phyloP scores from a whole-genome alignment of 1,284 basidiomycete species.

The Mycena citricolor region DNA sequence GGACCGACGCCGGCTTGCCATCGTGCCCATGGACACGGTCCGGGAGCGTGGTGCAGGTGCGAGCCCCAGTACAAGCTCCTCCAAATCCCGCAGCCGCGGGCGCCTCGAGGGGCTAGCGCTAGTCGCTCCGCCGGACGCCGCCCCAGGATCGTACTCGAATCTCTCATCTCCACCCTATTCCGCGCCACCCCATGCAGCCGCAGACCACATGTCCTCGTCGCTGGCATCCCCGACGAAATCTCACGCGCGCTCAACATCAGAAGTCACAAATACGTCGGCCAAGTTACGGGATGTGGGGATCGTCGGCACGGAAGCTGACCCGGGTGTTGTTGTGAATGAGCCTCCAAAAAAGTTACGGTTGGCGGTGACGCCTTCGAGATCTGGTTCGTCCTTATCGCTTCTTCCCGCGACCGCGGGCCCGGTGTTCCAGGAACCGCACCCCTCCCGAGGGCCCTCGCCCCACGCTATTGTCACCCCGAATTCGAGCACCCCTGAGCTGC shows the following conservation, averaged over 20 bases:
- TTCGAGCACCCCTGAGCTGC: slow-evolving; percentile 2
- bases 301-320: slow-evolving; percentile 42
- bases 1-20: slow-evolving; percentile 64
- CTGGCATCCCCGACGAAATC: slow-evolving; percentile 24
- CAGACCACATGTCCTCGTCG: slow-evolving; percentile 19
- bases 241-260: slow-evolving; percentile 50
- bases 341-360: slow-evolving; percentile 25
- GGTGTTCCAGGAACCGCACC: slow-evolving; percentile 31
- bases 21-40: slow-evolving; percentile 55
- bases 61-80: not conserved
- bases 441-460: slow-evolving; percentile 19
- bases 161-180: slow-evolving; percentile 53
- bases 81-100: slow-evolving; percentile 30
- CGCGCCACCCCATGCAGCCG: slow-evolving; percentile 42
- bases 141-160: slow-evolving; percentile 50
- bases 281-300: slow-evolving; percentile 53
- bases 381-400: slow-evolving; percentile 18
- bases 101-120: slow-evolving; percentile 57
- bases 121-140: slow-evolving; percentile 66
- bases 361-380: slow-evolving; percentile 7
- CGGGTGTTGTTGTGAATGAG: slow-evolving; percentile 16
- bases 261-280: slow-evolving; percentile 33
- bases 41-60: slow-evolving; percentile 25
- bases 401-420: slow-evolving; percentile 32
- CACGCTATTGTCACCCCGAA: not conserved